Evolutionary conservation across 2,329 filamentous ascomycete genomes (phyloP).

Genomic region (Fusarium devonianum): DNA sequence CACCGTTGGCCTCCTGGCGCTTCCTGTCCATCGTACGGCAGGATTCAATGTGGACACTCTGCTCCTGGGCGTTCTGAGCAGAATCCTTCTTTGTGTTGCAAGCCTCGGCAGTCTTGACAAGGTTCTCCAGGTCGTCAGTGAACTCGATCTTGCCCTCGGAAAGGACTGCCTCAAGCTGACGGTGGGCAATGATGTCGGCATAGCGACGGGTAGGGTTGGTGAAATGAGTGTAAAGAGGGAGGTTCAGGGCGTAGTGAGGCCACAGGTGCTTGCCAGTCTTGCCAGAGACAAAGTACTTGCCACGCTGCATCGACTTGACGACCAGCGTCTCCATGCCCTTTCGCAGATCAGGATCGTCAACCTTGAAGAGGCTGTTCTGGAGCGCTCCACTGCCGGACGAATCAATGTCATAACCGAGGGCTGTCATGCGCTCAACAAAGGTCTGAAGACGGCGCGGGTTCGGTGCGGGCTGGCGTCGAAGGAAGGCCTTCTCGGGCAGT

Average conservation of each 20-base stretch:
- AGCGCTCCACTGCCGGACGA: constrained; percentile 86
- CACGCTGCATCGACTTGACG: constrained; percentile 93
- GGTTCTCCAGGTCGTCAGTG: constrained; percentile 83
- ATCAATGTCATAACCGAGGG: constrained; percentile 89
- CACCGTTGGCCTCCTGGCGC: constrained; percentile 83
- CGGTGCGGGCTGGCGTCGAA: constrained; percentile 84
- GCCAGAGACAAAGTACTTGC: constrained; percentile 90
- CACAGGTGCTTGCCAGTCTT: constrained; percentile 80
- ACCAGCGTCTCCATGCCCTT: constrained; percentile 98
- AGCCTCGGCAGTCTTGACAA: constrained; percentile 91
- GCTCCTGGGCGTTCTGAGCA: constrained; percentile 94
- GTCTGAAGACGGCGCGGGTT: constrained; percentile 88
- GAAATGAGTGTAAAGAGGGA: constrained; percentile 96
- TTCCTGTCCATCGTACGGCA: constrained; percentile 96
- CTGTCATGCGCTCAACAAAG: constrained; percentile 91
- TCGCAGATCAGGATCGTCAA: constrained; percentile 86
- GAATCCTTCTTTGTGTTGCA: constrained; percentile 99
- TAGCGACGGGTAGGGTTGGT: constrained; percentile 95
- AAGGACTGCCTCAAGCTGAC: constrained; percentile 87
- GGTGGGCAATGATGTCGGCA: constrained; percentile 92
- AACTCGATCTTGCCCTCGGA: constrained; percentile 85
- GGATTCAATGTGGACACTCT: constrained; percentile 97
- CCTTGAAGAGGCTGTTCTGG: constrained; percentile 93
- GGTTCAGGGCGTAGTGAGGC: constrained; percentile 90
- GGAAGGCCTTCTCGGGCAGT: constrained; percentile 89